Base-by-base conservation (phyloP, 495 filamentous ascomycete species). In the Gamarada debralockiae region DNA sequence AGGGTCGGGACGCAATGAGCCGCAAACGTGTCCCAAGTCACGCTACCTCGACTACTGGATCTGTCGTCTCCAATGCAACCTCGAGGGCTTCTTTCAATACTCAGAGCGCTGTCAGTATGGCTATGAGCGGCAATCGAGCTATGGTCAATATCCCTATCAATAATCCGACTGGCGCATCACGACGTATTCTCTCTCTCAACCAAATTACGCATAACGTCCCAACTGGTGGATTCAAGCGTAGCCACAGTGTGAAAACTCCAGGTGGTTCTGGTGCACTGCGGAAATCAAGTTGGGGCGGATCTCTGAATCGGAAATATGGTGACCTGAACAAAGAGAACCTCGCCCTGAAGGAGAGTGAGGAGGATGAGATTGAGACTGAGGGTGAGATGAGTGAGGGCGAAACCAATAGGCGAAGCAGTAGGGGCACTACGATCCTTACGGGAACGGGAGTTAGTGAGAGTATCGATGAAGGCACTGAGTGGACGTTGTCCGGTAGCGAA, bases 181-280 rank as follows among this genome's bases (percentile, higher is more conserved):
- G 92, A 2, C 83, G 93, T 10, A 96, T 96, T 56, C 78, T 92
- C 36, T 93, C 88, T 48, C 79, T 97, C 34, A 95, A 84, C 64
- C 85, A 96, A 64, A 92, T 97, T 17, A 86, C 78, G 7, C 82
- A 84, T 50, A 96, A 96, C 62, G 74, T 84, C 4, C 70, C 79
- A 4, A 69, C 73, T 4, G 84, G 85, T 10, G 58, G 59, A 9
- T 74, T 83, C 55, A 84, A 82, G 58, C 78, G 80, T 51, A 74
- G 77, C 66, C 72, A 79, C 63, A 79, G 73, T 60, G 75, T 78
- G 54, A 75, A 75, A 57, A 87, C 84, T 18, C 80, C 88, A 56
- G 86, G 83, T 59, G 88, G 81, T 18, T 74, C 81, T 38, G 76
- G 74, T 3, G 71, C 76, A 0, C 60, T 76, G 18, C 78, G 90